Evolutionary conservation across 2,329 filamentous ascomycete genomes (phyloP).

Genomic region (Neofusicoccum laricinum): DNA sequence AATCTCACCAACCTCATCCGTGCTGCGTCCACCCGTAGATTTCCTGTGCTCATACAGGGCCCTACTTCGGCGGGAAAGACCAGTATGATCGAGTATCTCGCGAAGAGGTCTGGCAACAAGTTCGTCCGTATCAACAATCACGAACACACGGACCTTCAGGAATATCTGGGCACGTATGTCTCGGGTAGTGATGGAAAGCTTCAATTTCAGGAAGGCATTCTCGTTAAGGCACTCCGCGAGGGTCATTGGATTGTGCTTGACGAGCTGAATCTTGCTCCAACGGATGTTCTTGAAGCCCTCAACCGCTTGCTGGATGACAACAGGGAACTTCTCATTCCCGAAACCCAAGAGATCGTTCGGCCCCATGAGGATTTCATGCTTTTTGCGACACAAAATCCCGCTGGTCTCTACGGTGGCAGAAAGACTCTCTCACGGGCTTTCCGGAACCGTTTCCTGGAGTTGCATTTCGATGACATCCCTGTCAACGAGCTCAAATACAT

Average conservation of each 20-base stretch:
- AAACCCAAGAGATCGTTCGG: conserved; percentile 90
- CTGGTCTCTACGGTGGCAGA: conserved; percentile 89
- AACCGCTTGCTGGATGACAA: conserved; percentile 97
- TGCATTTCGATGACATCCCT: conserved; percentile 97
- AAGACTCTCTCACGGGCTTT: conserved; percentile 94
- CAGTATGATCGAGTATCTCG: conserved; percentile 98
- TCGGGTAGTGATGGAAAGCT: conserved; percentile 82
- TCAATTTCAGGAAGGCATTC: conserved; percentile 85
- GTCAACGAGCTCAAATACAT: conserved; percentile 92
- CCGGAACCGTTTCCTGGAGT: conserved; percentile 91
- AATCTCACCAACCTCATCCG: conserved; percentile 94
- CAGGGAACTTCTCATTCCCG: conserved; percentile 88
- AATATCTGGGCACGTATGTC: conserved; percentile 93
- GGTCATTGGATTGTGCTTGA: conserved; percentile 98
- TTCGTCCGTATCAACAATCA: conserved; percentile 99
- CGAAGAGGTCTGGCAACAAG: conserved; percentile 93
- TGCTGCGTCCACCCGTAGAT: conserved; percentile 85
- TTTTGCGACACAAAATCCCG: conserved; percentile 96
- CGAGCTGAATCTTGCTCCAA: conserved; percentile 93
- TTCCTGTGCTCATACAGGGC: conserved; percentile 92
- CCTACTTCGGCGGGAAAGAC: conserved; percentile 98
- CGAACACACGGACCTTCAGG: conserved; percentile 96
- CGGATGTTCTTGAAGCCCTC: conserved; percentile 91
- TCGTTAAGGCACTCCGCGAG: conserved; percentile 87
- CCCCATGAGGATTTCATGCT: conserved; percentile 96